Conservation (phyloP, 1,284 basidiomycete species). For the Golubevia pallescens region DNA sequence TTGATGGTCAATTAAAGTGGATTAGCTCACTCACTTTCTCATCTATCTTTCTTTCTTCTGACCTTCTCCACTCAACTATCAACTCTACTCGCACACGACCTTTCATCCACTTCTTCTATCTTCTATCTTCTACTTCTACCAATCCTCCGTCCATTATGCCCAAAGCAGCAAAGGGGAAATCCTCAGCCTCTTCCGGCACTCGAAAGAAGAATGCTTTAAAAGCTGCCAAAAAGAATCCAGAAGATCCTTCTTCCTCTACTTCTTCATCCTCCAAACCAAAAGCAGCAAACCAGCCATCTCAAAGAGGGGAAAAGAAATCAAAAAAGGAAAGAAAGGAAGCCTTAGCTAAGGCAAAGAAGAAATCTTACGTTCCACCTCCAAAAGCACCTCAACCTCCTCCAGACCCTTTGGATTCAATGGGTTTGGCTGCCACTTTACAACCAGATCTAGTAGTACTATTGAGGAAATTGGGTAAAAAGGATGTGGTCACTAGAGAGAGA, state of each 20-base stretch:
- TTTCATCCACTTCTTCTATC: no score
- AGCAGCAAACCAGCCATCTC: slow-evolving; percentile 17
- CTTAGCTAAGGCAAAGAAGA: slow-evolving; percentile 68
- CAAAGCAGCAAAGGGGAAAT: slow-evolving; percentile 34
- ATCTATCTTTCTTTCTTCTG: no score
- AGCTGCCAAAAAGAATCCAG: slow-evolving; percentile 42
- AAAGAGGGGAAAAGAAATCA: slow-evolving; percentile 22
- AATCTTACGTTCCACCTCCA: slow-evolving; percentile 81
- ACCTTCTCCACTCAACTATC: no score
- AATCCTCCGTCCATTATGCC: no score
- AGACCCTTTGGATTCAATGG: slow-evolving; percentile 88
- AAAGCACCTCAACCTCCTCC: slow-evolving; percentile 83
- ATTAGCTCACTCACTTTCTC: no score
- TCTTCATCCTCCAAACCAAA: slow-evolving; percentile 18
- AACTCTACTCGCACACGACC: no score
- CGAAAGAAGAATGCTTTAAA: slow-evolving; percentile 61
- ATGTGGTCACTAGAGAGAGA: slow-evolving; percentile 81
- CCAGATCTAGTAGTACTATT: slow-evolving; percentile 83
- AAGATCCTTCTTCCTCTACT: slow-evolving; percentile 16
- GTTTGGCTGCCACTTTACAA: slow-evolving; percentile 70
- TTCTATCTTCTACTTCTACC: no score
- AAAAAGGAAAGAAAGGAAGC: slow-evolving; percentile 48
- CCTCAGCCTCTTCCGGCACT: slow-evolving; percentile 56
- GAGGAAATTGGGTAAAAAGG: slow-evolving; percentile 86
- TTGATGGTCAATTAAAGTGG: no score